phyloP scores from a whole-genome alignment of 2,329 filamentous ascomycete species.

The Colletotrichum liriopes region DNA sequence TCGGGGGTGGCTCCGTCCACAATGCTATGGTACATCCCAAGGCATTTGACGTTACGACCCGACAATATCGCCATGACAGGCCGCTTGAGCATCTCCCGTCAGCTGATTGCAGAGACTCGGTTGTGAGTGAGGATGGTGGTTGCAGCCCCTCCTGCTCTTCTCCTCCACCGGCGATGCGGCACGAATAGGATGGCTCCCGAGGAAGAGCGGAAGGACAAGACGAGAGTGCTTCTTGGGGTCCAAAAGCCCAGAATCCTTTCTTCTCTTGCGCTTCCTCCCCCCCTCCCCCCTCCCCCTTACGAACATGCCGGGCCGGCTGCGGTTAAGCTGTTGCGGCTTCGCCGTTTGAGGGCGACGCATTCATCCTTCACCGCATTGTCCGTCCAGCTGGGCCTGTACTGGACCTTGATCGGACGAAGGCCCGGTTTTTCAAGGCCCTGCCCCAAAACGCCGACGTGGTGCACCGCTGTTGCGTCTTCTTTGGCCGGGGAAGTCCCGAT shows the following conservation, averaged over 20 bases:
- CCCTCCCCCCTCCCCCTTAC: not conserved
- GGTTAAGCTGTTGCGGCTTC: not conserved
- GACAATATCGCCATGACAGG: conserved; percentile 4
- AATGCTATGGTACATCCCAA: conserved; percentile 19
- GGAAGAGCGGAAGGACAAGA: not conserved
- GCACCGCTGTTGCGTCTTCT: conserved; percentile 18
- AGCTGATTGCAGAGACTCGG: conserved; percentile 36
- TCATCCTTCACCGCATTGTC: conserved; percentile 14
- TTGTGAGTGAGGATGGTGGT: not conserved
- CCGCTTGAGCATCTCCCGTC: not conserved
- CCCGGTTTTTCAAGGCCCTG: conserved; percentile 33
- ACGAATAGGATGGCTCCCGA: conserved; percentile 28
- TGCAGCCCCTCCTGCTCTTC: conserved; percentile 1
- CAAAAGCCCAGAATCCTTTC: conserved; percentile 5
- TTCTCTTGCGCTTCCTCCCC: not conserved
- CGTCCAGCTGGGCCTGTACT: conserved; percentile 21
- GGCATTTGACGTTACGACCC: conserved; percentile 19
- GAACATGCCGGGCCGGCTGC: conserved; percentile 2
- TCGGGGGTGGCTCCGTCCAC: conserved; percentile 8
- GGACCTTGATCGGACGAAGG: conserved; percentile 33
- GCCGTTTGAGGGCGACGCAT: conserved; percentile 11
- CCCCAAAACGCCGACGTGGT: conserved; percentile 31
- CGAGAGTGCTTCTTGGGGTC: conserved; percentile 23
- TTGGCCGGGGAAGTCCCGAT: conserved; percentile 17
- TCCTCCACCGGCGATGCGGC: conserved; percentile 18